phyloP scores from a whole-genome alignment of 2,329 filamentous ascomycete species.

The Aureobasidium sp. region DNA sequence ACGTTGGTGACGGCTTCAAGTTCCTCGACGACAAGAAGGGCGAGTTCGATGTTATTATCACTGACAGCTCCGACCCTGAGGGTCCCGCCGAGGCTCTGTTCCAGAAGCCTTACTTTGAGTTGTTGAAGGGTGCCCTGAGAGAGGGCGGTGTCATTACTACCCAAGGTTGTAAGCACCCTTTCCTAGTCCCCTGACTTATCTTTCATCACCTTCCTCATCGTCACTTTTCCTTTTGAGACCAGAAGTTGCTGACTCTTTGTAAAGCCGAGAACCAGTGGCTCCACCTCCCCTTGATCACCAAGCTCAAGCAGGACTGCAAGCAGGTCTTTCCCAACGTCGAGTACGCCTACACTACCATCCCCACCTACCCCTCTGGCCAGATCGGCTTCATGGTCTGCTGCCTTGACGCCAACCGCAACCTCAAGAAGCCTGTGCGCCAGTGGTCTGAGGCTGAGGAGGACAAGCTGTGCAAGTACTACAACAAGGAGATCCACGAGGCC shows the following conservation, averaged over 20 bases:
- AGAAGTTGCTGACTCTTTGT: constrained; percentile 7
- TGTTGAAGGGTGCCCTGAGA: constrained; percentile 79
- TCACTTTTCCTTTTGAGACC: not conserved
- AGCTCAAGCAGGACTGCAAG: constrained; percentile 94
- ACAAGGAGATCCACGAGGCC: constrained; percentile 90
- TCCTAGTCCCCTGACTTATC: constrained; percentile 40
- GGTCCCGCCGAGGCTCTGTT: constrained; percentile 94
- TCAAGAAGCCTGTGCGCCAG: constrained; percentile 74
- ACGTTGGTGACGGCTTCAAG: constrained; percentile 97
- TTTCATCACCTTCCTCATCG: not conserved
- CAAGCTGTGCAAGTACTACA: constrained; percentile 94
- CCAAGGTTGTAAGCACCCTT: constrained; percentile 89
- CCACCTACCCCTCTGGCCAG: constrained; percentile 96
- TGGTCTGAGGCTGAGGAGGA: constrained; percentile 87
- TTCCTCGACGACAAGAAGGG: constrained; percentile 96
- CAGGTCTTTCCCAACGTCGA: constrained; percentile 96
- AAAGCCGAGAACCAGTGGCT: constrained; percentile 99
- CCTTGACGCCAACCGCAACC: constrained; percentile 81
- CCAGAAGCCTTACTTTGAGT: constrained; percentile 98
- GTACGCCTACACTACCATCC: constrained; percentile 98
- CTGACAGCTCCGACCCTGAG: constrained; percentile 94
- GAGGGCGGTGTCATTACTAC: constrained; percentile 98
- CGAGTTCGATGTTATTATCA: constrained; percentile 98
- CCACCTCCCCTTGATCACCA: constrained; percentile 84
- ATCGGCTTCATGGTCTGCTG: constrained; percentile 99